Base-by-base conservation (phyloP, 768 basidiomycete genomes). In the Lepiota venenata region DNA sequence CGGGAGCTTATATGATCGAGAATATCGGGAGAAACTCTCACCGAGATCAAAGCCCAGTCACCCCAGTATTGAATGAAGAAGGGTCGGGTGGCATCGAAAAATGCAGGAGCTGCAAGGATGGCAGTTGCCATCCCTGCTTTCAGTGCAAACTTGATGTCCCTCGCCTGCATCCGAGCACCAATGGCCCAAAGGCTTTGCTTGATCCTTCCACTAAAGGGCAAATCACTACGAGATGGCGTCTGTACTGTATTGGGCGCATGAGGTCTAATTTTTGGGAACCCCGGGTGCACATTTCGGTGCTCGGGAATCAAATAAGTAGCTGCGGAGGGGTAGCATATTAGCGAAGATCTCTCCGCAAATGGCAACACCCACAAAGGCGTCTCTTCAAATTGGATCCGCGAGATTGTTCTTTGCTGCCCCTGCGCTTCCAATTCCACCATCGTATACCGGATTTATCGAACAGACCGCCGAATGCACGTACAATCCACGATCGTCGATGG, bases 21-120 rank as follows among this genome's bases (percentile, higher is more conserved):
- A 35, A 5, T 5, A 2, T 25, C 2, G 2, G 25, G 25, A 5
- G 5, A 25, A 52, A 51, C 29, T 73, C 81, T 64, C 57, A 91
- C 93, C 42, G 94, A 94, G 50, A 98, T 91, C 63, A 99, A 72
- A 1, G 93, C 93, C 96, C 96, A 99, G 71, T 98, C 93, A 35
- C 95, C 95, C 61, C 85, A 81, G 61, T 88, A 93, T 44, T 85
- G 80, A 40, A 91, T 74, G 63, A 97, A 98, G 3, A 83, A 68
- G 4, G 85, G 86, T 21, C 94, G 76, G 1, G 90, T 94, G 15
- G 68, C 57, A 50, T 90, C 88, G 56, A 91, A 85, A 69, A 96
- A 98, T 0, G 95, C 95, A 2, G 95, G 94, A 0, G 88, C 78
- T 0, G 94, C 87, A 3, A 98, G 74, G 21, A 97, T 69, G 0